Percentiles rank a stretch among this genome's conserved stretches.
Evolutionary conservation across 169 alveolate species (phyloP).

Genomic region (Condylostoma magnum): DNA sequence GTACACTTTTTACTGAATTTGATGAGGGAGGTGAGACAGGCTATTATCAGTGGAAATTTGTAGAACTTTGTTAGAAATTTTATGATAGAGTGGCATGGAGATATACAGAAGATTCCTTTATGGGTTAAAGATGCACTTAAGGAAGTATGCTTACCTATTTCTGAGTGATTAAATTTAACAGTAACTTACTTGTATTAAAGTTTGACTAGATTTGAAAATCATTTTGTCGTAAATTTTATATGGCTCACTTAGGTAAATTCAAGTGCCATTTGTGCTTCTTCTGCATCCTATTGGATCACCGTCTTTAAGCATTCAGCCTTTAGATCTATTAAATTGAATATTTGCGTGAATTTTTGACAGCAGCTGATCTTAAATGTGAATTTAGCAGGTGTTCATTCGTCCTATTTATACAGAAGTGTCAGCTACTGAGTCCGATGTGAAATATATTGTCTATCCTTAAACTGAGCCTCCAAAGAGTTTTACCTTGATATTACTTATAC

Average conservation of each 20-base stretch:
- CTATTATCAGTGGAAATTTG: constrained; percentile 71
- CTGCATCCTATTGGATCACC: constrained; percentile 37
- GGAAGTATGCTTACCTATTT: no score
- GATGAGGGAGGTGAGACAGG: constrained; percentile 76
- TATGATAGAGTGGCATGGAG: constrained; percentile 56
- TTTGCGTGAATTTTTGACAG: constrained; percentile 4
- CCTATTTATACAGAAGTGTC: constrained; percentile 21
- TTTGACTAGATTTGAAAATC: constrained; percentile 72
- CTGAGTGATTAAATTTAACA: no score
- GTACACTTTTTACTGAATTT: constrained; percentile 84
- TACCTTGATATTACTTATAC: constrained; percentile 18
- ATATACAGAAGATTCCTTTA: constrained; percentile 71
- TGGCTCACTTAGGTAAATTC: constrained; percentile 73
- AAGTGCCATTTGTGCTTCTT: constrained; percentile 73
- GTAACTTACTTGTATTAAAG: constrained; percentile 54
- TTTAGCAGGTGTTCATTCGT: constrained; percentile 40
- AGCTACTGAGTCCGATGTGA: constrained; percentile 22
- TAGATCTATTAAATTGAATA: neutral
- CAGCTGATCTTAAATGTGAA: constrained; percentile 38
- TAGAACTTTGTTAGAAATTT: constrained; percentile 78
- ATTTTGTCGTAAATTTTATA: constrained; percentile 49
- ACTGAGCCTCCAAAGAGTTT: constrained; percentile 65
- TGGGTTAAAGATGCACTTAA: constrained; percentile 84
- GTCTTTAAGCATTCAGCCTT: constrained; percentile 53
- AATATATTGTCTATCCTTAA: constrained; percentile 50